Percentiles rank a stretch among this genome's conserved stretches.
phyloP scores from a whole-genome alignment of 2,329 filamentous ascomycete species.

The Triangularia setosa region DNA sequence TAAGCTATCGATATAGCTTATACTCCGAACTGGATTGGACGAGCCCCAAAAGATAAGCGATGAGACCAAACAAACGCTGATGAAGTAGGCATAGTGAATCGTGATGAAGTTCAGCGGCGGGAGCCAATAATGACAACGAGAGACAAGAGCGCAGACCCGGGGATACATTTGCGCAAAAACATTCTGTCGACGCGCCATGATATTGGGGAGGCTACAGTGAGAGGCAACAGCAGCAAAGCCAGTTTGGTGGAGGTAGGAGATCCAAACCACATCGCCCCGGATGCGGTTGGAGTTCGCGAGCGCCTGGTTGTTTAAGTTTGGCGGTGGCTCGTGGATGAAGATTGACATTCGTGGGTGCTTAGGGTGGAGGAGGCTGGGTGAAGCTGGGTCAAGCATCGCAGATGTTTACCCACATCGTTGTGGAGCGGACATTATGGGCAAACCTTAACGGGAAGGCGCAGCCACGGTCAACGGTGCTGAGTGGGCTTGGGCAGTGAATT shows the following conservation, averaged over 20 bases:
- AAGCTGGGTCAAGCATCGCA: not conserved
- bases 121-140: conserved; percentile 9
- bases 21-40: conserved; percentile 45
- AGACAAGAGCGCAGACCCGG: not conserved
- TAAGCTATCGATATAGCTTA: conserved; percentile 59
- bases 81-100: conserved; percentile 64
- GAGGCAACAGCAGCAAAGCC: not conserved
- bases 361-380: not conserved
- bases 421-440: not conserved
- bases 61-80: conserved; percentile 49
- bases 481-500: not conserved
- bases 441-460: not conserved
- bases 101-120: conserved; percentile 53
- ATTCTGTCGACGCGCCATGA: conserved; percentile 18
- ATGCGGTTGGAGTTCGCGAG: not conserved
- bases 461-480: not conserved
- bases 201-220: not conserved
- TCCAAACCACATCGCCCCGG: not conserved
- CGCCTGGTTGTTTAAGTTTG: not conserved
- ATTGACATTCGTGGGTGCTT: not conserved
- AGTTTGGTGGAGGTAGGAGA: not conserved
- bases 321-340: not conserved
- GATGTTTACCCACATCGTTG: not conserved
- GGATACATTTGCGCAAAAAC: conserved; percentile 15
- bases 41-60: conserved; percentile 59